These are phyloP conservation scores for Zygoascus sp. DNA, from an alignment of 1,139 yeast species.

Conservation along the genomic window DNA sequence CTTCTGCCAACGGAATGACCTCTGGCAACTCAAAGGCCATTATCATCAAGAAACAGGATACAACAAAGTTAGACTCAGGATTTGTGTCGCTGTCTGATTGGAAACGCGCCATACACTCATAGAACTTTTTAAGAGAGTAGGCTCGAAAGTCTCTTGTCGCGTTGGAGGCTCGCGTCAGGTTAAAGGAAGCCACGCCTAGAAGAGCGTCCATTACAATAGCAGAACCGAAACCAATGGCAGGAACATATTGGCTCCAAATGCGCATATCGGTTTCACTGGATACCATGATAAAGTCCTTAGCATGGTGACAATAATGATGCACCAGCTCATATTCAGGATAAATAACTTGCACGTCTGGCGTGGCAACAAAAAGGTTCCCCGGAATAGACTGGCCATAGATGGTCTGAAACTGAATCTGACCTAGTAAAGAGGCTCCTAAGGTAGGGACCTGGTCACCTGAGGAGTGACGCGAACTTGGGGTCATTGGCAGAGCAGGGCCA, in stretches of 20 bases:
- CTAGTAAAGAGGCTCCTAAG: not conserved
- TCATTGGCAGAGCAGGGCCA: not conserved
- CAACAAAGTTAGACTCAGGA: conserved; percentile 20
- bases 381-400: not conserved
- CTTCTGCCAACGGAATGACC: conserved; percentile 19
- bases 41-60: conserved; percentile 24
- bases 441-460: not conserved
- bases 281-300: not conserved
- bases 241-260: conserved; percentile 16
- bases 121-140: conserved; percentile 21
- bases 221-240: conserved; percentile 18
- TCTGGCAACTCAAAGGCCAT: conserved; percentile 24
- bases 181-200: conserved; percentile 22
- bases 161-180: conserved; percentile 17
- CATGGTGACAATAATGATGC: not conserved
- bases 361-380: not conserved
- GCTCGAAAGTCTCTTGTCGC: conserved; percentile 16
- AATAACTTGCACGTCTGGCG: not conserved
- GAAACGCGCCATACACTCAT: conserved; percentile 18
- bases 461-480: not conserved
- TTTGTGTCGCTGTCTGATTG: conserved; percentile 13
- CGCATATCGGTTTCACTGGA: not conserved
- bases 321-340: conserved; percentile 2
- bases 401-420: not conserved
- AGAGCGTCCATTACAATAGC: conserved; percentile 20